Evolutionary conservation across 495 filamentous ascomycete species (phyloP), one percentile per base, ranked within the genome.

Genomic region (Talaromyces liani): DNA sequence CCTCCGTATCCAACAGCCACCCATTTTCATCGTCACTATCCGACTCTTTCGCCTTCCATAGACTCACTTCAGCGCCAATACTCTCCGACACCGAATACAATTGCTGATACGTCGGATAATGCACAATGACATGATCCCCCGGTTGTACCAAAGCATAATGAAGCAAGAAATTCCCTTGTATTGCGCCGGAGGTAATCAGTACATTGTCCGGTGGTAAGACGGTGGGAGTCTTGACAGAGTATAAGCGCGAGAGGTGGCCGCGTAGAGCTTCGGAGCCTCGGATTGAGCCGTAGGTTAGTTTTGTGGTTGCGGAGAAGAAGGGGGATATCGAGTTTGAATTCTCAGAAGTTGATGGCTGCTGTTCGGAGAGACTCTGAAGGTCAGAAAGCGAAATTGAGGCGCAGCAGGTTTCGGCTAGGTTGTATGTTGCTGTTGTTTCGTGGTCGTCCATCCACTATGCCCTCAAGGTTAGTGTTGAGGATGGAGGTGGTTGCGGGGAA

Each of bases 61-160:
- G 69, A 57, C 86, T 86, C 4, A 97, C 90, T 63, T 91, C 85
- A 1, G 92, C 92, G 0, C 92, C 92, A 2, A 96, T 76, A 34
- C 87, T 89, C 63, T 77, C 82, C 1, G 92, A 90, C 1, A 95
- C 84, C 12, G 84, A 78, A 67, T 93, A 96, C 0, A 96, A 82
- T 68, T 96, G 92, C 68, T 94, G 90, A 71, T 97, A 97, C 24
- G 91, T 94, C 3, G 92, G 92, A 67, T 91, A 88, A 61, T 96
- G 89, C 69, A 90, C 95, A 60, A 96, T 85, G 31, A 95, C 90
- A 79, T 97, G 92, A 64, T 96, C 91, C 2, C 90, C 92, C 0
- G 88, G 88, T 0, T 86, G 87, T 2, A 94, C 71, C 24, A 95
- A 77, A 0, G 86, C 81, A 73, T 94, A 95, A 22, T 95, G 79